Evolutionary conservation across 1,139 yeast species (phyloP).

Genomic region (Torulaspora globosa): DNA sequence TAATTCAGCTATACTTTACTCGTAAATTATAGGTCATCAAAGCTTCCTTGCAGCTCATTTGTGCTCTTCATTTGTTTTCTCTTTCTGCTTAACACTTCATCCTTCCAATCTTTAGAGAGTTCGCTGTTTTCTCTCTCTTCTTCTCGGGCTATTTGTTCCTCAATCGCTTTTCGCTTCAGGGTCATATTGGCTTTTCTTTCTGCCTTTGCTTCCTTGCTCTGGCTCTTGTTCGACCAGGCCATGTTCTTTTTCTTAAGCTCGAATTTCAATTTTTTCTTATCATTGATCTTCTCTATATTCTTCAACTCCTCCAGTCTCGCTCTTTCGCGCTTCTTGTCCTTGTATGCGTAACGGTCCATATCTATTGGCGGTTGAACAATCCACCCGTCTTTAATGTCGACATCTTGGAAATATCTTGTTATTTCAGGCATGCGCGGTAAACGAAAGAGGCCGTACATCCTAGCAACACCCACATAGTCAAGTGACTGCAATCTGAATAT

Average conservation of each 20-base stretch:
- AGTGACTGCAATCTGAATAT: conserved; percentile 73
- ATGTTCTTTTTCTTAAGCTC: conserved; percentile 53
- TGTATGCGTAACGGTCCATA: conserved; percentile 63
- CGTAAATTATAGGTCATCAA: conserved; percentile 58
- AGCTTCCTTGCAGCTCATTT: conserved; percentile 51
- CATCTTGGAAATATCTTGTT: conserved; percentile 45
- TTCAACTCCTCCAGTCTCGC: conserved; percentile 57
- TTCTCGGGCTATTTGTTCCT: conserved; percentile 50
- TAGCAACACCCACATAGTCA: conserved; percentile 70
- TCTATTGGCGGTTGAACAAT: conserved; percentile 52
- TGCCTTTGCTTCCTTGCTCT: conserved; percentile 58
- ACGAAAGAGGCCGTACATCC: conserved; percentile 72
- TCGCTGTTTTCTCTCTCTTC: conserved; percentile 49
- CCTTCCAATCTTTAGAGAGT: conserved; percentile 80
- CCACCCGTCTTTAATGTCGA: conserved; percentile 56
- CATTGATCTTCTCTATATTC: conserved; percentile 42
- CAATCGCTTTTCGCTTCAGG: conserved; percentile 59
- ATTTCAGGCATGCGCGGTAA: conserved; percentile 96
- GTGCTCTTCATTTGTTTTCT: conserved; percentile 39
- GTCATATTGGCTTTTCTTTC: conserved; percentile 63
- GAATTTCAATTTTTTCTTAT: conserved; percentile 46
- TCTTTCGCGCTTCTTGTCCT: conserved; percentile 61
- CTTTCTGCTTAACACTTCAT: conserved; percentile 62
- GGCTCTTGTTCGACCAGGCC: conserved; percentile 76
- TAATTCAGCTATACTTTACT: too few species aligned